These are phyloP conservation scores for Tetrapisispora phaffii DNA, from an alignment of 805 yeast genomes.

Conservation along the genomic window DNA sequence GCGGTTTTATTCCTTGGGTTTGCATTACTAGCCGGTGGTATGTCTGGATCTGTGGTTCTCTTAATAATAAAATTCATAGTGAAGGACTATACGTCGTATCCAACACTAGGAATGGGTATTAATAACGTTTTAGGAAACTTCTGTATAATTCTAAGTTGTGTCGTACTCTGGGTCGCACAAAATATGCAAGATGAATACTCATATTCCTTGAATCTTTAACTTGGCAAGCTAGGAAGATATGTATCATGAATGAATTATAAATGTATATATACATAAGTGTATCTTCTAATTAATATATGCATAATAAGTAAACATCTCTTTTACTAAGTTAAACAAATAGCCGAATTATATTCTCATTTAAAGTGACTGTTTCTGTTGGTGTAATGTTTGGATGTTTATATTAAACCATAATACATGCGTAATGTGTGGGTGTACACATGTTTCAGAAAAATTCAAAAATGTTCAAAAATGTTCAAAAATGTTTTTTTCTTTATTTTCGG, in stretches of 20 bases:
- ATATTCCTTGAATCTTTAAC: conserved; percentile 70
- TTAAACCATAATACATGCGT: not conserved
- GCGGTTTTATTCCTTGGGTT: conserved; percentile 86
- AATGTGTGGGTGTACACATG: not conserved
- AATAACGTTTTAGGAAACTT: conserved; percentile 75
- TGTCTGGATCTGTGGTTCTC: conserved; percentile 86
- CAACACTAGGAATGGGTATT: conserved; percentile 90
- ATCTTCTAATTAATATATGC: not conserved
- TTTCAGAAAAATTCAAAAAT: too few species aligned
- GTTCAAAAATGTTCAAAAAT: too few species aligned
- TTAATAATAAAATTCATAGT: conserved; percentile 74
- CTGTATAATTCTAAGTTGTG: conserved; percentile 79
- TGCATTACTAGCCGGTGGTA: conserved; percentile 84
- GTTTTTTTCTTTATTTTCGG: not conserved
- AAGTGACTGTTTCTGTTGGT: not conserved
- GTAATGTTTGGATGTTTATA: not conserved
- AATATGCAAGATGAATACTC: conserved; percentile 94
- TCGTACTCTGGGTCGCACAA: conserved; percentile 85
- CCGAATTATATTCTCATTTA: not conserved
- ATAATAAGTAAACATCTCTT: too few species aligned
- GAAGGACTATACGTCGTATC: conserved; percentile 63
- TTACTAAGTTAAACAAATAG: too few species aligned
- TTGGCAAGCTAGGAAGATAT: not conserved
- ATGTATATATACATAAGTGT: not conserved
- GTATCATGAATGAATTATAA: not conserved